Evolutionary conservation across 2,329 filamentous ascomycete species (phyloP).

Genomic region (Peltaster fructicola): DNA sequence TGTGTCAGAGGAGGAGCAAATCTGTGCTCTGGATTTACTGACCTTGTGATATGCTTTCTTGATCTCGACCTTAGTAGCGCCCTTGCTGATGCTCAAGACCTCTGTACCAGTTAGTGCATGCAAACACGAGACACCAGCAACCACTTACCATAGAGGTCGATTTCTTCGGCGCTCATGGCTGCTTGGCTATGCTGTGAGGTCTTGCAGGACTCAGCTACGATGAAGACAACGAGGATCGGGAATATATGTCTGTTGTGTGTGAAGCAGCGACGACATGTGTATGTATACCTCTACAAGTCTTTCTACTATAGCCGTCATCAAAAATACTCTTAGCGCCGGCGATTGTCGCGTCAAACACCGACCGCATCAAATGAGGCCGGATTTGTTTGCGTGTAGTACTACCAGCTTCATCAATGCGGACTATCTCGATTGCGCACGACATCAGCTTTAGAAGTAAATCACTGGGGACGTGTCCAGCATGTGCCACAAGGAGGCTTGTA

Average conservation of each 20-base stretch:
- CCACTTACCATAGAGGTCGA: conserved; percentile 39
- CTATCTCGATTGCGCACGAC: no score
- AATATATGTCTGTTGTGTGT: background rate
- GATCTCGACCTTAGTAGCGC: conserved; percentile 61
- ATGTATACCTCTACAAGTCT: background rate
- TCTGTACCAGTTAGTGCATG: conserved; percentile 34
- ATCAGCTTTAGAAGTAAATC: no score
- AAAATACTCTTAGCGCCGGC: no score
- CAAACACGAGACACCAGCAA: background rate
- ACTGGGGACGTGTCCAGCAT: no score
- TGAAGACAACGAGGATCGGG: background rate
- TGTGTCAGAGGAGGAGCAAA: conserved; percentile 3
- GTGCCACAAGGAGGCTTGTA: no score
- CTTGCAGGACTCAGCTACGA: no score
- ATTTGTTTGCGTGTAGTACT: no score
- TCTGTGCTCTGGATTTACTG: conserved; percentile 11
- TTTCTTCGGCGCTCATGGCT: conserved; percentile 25
- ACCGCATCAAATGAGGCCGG: no score
- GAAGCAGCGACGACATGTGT: background rate
- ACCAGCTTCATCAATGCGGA: no score
- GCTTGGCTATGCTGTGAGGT: no score
- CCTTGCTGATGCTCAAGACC: conserved; percentile 57
- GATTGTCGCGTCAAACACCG: no score
- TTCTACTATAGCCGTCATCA: background rate
- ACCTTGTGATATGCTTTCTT: conserved; percentile 96